These are phyloP conservation scores for Populus simonii DNA, from an alignment of 345 rosid species.

Conservation along the genomic window DNA sequence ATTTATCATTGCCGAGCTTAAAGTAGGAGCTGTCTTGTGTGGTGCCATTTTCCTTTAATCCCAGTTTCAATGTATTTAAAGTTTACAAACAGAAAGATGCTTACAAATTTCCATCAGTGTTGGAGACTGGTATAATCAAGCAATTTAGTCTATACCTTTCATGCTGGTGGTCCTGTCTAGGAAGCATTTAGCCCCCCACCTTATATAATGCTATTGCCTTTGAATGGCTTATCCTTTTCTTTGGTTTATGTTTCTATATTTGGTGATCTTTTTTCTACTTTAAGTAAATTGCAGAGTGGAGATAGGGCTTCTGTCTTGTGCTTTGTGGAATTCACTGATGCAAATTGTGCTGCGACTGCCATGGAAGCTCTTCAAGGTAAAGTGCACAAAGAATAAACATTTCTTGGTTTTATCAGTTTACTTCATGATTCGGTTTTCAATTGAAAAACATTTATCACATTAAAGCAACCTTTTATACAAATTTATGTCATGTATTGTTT, in stretches of 20 bases:
- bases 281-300: constrained; percentile 38
- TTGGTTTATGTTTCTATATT: not conserved
- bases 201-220: not conserved
- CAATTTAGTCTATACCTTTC: not conserved
- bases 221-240: not conserved
- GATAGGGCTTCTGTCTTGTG: constrained; percentile 51
- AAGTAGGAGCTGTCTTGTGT: not conserved
- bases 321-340: constrained; percentile 54
- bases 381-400: not conserved
- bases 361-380: constrained; percentile 64
- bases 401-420: not conserved
- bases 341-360: constrained; percentile 51
- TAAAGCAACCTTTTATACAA: not conserved
- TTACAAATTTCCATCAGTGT: not conserved
- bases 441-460: not conserved
- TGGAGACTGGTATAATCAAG: not conserved
- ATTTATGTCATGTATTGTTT: not conserved
- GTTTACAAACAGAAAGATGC: not conserved
- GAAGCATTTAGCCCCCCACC: not conserved
- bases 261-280: not conserved
- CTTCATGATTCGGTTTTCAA: not conserved
- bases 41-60: not conserved
- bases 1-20: not conserved
- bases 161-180: too few relatives aligned
- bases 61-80: not conserved